Evolutionary conservation across 1,284 basidiomycete genomes (phyloP), one percentile per base, ranked within the genome.

Genomic region (Anthracocystis panici-leucophaei): DNA sequence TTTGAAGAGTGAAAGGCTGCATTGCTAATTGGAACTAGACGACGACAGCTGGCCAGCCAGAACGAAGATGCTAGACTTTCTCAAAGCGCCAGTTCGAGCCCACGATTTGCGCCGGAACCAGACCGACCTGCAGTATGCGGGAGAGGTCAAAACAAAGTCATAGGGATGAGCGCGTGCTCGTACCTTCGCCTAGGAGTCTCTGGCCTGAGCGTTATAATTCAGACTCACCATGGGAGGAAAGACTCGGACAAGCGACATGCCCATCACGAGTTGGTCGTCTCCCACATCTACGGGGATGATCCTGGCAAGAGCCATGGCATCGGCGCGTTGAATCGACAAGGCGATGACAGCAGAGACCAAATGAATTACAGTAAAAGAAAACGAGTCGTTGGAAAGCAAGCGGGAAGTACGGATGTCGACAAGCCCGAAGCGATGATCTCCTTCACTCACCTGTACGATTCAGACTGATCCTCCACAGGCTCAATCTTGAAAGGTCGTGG

Each of bases 1-100:
- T 14, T 48, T 31, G 46, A 31, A n/a, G 21, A 29, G 16, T 29
- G 46, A n/a, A 48, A 48, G 27, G n/a, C 27, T 48, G 46, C 46
- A 29, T 48, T 48, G 46, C 25, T n/a, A n/a, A n/a, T 20, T 7
- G 16, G 46, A 25, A 4, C 4, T 18, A 10, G 14, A 27, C 45
- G 25, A 46, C 45, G 45, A 46, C 45, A 16, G 12, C 35, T 38
- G 11, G 35, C 5, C 31, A 12, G 14, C 35, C 35, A 16, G 14
- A 38, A 38, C 14, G 35, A 14, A 23, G 2, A 23, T 14, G 25
- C 27, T 5, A 46, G 14, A 18, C 45, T 27, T 25, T 21, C 44
- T 45, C 44, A 25, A 45, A 45, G 44, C 44, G 44, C 44, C 44
- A 45, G 25, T 11, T 23, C 3, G 23, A 3, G 11, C 16, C 44